phyloP scores from a whole-genome alignment of 2,329 filamentous ascomycete genomes.

The Paecilomyces sp. region DNA sequence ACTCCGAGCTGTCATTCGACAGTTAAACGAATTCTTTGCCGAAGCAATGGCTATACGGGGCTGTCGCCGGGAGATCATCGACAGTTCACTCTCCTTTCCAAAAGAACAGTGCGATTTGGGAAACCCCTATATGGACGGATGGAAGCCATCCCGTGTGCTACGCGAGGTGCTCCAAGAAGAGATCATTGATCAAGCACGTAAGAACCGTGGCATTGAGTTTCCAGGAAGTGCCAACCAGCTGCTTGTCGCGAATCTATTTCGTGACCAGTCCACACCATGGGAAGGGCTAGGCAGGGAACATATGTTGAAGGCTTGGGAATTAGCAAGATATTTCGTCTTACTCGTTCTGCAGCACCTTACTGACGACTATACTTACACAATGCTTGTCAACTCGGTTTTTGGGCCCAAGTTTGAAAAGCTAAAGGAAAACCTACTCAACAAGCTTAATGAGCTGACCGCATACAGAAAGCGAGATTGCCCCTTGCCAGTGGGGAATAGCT shows the following conservation, averaged over 20 bases:
- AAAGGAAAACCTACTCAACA: constrained; percentile 4
- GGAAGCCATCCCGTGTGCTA: not conserved
- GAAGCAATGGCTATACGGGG: not conserved
- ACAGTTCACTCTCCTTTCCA: not conserved
- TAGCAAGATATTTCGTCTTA: constrained; percentile 12
- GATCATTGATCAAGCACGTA: not conserved
- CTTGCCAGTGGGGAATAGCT: not conserved
- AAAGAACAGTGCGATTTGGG: not conserved
- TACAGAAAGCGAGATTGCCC: not conserved
- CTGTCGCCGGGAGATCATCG: not conserved
- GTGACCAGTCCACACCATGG: not conserved
- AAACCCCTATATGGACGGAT: not conserved
- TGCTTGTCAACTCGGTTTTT: too few relatives aligned
- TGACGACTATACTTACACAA: too few relatives aligned
- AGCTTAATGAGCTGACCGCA: not conserved
- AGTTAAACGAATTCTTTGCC: not conserved
- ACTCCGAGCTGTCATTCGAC: not conserved
- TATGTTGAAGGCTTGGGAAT: constrained; percentile 17
- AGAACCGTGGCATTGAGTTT: not conserved
- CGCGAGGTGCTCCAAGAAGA: not conserved
- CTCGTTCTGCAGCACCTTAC: not conserved
- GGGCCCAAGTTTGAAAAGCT: constrained; percentile 15
- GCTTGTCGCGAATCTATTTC: not conserved
- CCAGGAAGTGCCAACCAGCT: not conserved
- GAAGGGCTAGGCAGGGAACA: constrained; percentile 14